Percentiles rank a stretch among this genome's conserved stretches.
Conservation (phyloP, 2,329 filamentous ascomycete species). For the Paraconiothyrium sp. region DNA sequence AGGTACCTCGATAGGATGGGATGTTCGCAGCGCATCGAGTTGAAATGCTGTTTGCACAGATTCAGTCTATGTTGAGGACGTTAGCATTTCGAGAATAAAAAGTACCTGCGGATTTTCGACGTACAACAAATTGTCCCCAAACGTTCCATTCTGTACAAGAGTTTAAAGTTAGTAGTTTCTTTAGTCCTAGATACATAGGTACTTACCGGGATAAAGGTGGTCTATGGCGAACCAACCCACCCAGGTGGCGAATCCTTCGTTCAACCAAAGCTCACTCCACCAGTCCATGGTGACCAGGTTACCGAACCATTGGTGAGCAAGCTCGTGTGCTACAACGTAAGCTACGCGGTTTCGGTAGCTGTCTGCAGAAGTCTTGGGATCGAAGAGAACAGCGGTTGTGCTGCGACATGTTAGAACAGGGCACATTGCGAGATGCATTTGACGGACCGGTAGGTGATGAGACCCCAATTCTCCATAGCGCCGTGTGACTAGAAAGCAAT, state of each 20-base stretch:
- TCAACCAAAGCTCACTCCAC: slow-evolving; percentile 91
- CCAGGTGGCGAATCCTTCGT: slow-evolving; percentile 98
- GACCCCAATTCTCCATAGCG: slow-evolving; percentile 98
- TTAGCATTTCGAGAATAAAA: slow-evolving; percentile 42
- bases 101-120: slow-evolving; percentile 65
- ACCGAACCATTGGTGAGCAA: slow-evolving; percentile 96
- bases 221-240: slow-evolving; percentile 95
- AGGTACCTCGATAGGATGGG: slow-evolving; percentile 95
- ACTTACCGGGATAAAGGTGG: slow-evolving; percentile 79
- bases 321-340: slow-evolving; percentile 97
- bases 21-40: slow-evolving; percentile 88
- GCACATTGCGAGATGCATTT: background rate
- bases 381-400: slow-evolving; percentile 94
- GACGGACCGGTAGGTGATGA: slow-evolving; percentile 82
- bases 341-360: slow-evolving; percentile 93
- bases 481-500: slow-evolving; percentile 67
- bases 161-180: slow-evolving; percentile 25
- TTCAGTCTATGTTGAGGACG: slow-evolving; percentile 71
- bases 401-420: slow-evolving; percentile 31
- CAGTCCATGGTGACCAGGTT: slow-evolving; percentile 97
- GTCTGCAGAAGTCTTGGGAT: slow-evolving; percentile 89
- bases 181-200: background rate
- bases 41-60: slow-evolving; percentile 90
- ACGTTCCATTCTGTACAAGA: slow-evolving; percentile 83
- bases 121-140: slow-evolving; percentile 93